These are phyloP conservation scores for Calonectria leucothoes DNA, from an alignment of 2,329 filamentous ascomycete genomes.

Conservation along the genomic window DNA sequence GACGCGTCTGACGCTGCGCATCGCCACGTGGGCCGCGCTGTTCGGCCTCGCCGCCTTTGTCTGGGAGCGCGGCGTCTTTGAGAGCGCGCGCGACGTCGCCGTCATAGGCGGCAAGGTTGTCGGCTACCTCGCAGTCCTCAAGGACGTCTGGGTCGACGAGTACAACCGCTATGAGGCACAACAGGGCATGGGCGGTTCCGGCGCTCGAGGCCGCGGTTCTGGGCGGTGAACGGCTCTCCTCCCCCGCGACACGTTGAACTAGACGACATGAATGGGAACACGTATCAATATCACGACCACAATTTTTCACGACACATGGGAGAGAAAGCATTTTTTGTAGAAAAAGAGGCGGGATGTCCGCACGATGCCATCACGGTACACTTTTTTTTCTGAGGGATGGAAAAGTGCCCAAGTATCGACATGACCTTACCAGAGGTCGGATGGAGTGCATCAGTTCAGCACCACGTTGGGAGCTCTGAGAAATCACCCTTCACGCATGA, in stretches of 20 bases:
- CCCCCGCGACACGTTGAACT: background rate
- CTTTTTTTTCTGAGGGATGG: background rate
- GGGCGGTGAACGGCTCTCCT: slow-evolving; percentile 22
- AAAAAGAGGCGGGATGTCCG: background rate
- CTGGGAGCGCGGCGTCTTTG: slow-evolving; percentile 74
- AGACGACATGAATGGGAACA: slow-evolving; percentile 1
- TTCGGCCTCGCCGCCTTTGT: slow-evolving; percentile 65
- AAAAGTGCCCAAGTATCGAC: background rate
- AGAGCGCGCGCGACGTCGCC: slow-evolving; percentile 69
- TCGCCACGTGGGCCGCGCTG: slow-evolving; percentile 74
- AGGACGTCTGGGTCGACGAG: slow-evolving; percentile 67
- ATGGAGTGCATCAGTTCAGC: background rate
- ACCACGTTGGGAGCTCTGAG: background rate
- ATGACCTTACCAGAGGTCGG: background rate
- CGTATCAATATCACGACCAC: slow-evolving; percentile 16
- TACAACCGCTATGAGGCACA: slow-evolving; percentile 68
- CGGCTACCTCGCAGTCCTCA: slow-evolving; percentile 60
- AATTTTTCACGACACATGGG: slow-evolving; percentile 11
- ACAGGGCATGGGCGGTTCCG: slow-evolving; percentile 43
- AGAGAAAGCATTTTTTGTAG: background rate
- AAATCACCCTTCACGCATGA: background rate
- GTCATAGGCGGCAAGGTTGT: slow-evolving; percentile 56
- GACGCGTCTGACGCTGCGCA: slow-evolving; percentile 72
- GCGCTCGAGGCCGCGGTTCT: slow-evolving; percentile 30
- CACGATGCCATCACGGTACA: background rate